Evolutionary conservation across 2,329 filamentous ascomycete genomes (phyloP).

Genomic region (Metarhizium humberi): DNA sequence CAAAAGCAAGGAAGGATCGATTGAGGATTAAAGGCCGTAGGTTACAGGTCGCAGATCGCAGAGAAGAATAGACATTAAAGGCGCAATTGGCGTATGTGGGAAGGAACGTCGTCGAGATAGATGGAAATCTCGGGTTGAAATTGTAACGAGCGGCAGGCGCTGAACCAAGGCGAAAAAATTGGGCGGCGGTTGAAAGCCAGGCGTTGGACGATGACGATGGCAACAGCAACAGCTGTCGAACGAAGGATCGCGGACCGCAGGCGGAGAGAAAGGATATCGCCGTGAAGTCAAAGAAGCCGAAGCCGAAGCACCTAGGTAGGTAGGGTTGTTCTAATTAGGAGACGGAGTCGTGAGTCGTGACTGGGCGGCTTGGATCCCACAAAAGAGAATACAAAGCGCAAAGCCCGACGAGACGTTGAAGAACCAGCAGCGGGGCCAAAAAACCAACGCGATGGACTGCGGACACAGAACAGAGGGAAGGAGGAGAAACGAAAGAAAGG

Average conservation of each 20-base stretch:
- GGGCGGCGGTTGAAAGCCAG: not conserved
- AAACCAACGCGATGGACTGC: not conserved
- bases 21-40: not conserved
- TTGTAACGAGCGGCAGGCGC: constrained; percentile 4
- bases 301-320: not conserved
- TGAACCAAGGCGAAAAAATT: not conserved
- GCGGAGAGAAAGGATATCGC: not conserved
- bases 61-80: not conserved
- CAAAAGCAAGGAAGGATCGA: not conserved
- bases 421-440: constrained; percentile 1
- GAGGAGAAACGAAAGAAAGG: not conserved
- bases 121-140: not conserved
- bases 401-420: constrained; percentile 1
- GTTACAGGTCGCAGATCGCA: not conserved
- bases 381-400: not conserved
- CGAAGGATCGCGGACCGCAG: not conserved
- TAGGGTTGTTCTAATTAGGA: not conserved
- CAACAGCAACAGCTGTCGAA: not conserved
- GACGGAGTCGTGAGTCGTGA: not conserved
- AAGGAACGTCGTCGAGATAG: constrained; percentile 4
- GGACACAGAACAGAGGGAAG: constrained; percentile 1
- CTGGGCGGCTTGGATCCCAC: not conserved
- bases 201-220: not conserved
- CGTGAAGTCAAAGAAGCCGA: not conserved
- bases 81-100: not conserved